Conservation (phyloP, 2,329 filamentous ascomycete genomes). For the Fusarium brachygibbosum region DNA sequence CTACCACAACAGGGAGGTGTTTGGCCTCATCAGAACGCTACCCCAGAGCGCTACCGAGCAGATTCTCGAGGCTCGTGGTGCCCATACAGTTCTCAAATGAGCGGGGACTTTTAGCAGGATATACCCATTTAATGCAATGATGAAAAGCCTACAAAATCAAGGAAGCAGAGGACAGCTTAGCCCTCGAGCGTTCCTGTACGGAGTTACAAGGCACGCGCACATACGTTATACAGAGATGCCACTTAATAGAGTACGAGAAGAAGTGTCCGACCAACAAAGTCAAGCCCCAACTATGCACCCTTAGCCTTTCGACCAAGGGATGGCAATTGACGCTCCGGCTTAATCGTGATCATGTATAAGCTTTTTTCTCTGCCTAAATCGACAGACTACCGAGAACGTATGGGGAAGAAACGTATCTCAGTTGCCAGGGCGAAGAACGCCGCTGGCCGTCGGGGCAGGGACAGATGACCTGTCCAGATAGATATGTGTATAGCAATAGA, state of each 20-base stretch:
- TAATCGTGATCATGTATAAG: constrained; percentile 85
- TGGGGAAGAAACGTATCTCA: constrained; percentile 68
- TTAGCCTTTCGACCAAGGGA: constrained; percentile 80
- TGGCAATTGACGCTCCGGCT: constrained; percentile 97
- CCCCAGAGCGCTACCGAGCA: constrained; percentile 87
- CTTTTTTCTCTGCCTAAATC: constrained; percentile 80
- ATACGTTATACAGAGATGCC: constrained; percentile 20
- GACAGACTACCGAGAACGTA: constrained; percentile 88
- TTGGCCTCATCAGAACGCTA: constrained; percentile 82
- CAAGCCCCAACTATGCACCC: constrained; percentile 93
- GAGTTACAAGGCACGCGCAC: constrained; percentile 17
- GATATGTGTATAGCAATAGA: constrained; percentile 34
- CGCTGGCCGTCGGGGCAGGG: constrained; percentile 69
- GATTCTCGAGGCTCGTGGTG: constrained; percentile 89
- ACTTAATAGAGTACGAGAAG: constrained; percentile 21
- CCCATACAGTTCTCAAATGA: constrained; percentile 93
- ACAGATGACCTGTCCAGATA: constrained; percentile 29
- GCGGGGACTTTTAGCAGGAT: constrained; percentile 4
- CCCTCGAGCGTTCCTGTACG: constrained; percentile 3
- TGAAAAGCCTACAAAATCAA: constrained; percentile 3
- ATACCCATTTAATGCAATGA: constrained; percentile 19
- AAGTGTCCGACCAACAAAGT: constrained; percentile 90
- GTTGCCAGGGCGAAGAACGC: constrained; percentile 67
- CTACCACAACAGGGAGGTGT: constrained; percentile 95
- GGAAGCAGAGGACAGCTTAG: neutral